Base-by-base conservation (phyloP, 1,284 basidiomycete genomes). In the Microbotryum saponariae region DNA sequence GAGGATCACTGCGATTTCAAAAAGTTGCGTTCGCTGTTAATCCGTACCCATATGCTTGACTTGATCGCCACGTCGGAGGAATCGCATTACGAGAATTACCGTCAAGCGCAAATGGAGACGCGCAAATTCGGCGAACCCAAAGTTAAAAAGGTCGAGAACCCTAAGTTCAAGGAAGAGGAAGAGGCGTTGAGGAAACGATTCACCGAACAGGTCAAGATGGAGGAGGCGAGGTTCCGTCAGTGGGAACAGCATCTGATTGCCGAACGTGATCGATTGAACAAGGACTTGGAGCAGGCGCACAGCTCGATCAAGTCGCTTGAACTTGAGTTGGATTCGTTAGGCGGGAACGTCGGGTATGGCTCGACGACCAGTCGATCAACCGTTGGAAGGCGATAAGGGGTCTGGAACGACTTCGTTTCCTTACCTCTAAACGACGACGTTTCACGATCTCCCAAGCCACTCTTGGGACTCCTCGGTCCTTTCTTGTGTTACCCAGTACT, bases 81-180 rank as follows among this genome's bases (percentile, higher is more conserved):
- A 72, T 81, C 82, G 33, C 96, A 98, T 78, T 99, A 98, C 77
- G 96, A 98, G 80, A 89, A 89, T 76, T 99, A 99, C 82, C 85
- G 94, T 63, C 91, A 97, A 74, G 84, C 91, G 68, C 96, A 98
- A 80, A 97, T 99, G 96, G 96, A 99, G 82, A 97, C 94, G 21
- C 87, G 96, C 79, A 98, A 98, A 80, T 96, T 93, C 71, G 94
- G 94, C 70, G 96, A 98, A 78, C 86, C 92, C 71, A 97, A 97
- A 81, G 91, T 96, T 72, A 94, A 92, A 84, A 97, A 97, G 81
- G 82, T 93, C 70, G 94, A 98, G 79, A 99, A 98, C 78, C 96
- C 96, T 73, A 97, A 97, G 79, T 99, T 96, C 85, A 94, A 94
- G 81, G 96, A 98, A 77, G 94, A 99, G 78, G 94, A 99, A 76